Evolutionary conservation across 2,329 filamentous ascomycete genomes (phyloP).

Genomic region (Aschersonia sp.): DNA sequence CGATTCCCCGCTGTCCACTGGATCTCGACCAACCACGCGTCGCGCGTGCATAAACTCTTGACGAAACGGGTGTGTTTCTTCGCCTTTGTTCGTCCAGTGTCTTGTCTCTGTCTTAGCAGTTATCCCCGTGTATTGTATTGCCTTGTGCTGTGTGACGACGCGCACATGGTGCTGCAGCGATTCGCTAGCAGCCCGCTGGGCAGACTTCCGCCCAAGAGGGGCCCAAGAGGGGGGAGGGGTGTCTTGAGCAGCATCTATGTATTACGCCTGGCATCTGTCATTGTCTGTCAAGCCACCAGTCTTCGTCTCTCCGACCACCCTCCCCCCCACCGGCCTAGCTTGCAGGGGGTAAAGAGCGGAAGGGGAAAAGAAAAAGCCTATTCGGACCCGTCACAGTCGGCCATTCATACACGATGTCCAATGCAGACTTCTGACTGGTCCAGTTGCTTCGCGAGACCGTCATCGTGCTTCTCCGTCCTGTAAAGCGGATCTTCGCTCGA

Average conservation of each 20-base stretch:
- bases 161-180: not conserved
- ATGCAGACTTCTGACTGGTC: slow-evolving; percentile 7
- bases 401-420: slow-evolving; percentile 7
- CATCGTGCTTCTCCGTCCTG: slow-evolving; percentile 4
- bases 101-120: not conserved
- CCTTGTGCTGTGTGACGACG: too few species aligned
- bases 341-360: not conserved
- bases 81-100: not conserved
- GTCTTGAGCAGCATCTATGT: too few species aligned
- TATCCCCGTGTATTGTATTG: too few species aligned
- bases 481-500: slow-evolving; percentile 4
- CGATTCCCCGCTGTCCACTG: not conserved
- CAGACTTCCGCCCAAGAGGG: too few species aligned
- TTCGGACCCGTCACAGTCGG: slow-evolving; percentile 5
- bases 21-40: not conserved
- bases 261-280: too few species aligned
- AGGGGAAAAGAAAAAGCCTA: slow-evolving; percentile 1
- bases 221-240: too few species aligned
- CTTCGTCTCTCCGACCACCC: not conserved
- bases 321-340: not conserved
- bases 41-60: not conserved
- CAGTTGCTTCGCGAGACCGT: not conserved
- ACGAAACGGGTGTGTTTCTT: not conserved
- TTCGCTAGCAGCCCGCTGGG: not conserved
- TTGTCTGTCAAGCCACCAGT: not conserved